Conservation (phyloP, 2,329 filamentous ascomycete species). For the Metarhizium brunneum region DNA sequence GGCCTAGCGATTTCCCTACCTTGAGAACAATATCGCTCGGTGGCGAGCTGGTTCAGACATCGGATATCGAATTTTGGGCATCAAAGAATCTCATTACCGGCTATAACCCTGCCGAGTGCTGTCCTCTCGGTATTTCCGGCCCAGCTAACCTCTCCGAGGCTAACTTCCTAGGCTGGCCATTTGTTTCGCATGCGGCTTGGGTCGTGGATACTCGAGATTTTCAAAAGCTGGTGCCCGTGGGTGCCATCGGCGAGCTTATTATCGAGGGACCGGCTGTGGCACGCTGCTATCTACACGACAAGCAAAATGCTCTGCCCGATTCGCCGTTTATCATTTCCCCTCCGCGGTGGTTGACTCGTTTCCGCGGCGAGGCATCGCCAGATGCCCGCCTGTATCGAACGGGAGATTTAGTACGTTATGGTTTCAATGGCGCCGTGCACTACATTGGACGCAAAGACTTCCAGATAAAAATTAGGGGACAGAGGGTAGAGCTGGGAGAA, state of each 20-base stretch:
- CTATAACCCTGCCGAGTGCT: too few species aligned
- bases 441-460: neutral
- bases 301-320: neutral
- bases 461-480: conserved; percentile 2
- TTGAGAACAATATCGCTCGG: too few species aligned
- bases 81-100: too few species aligned
- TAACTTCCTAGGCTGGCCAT: too few species aligned
- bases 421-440: neutral
- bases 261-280: neutral
- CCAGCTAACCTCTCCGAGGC: too few species aligned
- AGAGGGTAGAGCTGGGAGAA: conserved; percentile 3
- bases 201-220: neutral
- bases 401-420: neutral
- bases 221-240: neutral
- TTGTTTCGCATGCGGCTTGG: neutral
- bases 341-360: neutral
- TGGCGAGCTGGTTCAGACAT: too few species aligned
- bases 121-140: too few species aligned
- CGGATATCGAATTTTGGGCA: too few species aligned
- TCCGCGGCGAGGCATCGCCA: neutral
- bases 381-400: neutral
- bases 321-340: neutral
- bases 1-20: too few species aligned
- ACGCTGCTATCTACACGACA: neutral
- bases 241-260: neutral